These are phyloP conservation scores for Tuber borchii DNA, from an alignment of 495 filamentous ascomycete species.

Conservation along the genomic window DNA sequence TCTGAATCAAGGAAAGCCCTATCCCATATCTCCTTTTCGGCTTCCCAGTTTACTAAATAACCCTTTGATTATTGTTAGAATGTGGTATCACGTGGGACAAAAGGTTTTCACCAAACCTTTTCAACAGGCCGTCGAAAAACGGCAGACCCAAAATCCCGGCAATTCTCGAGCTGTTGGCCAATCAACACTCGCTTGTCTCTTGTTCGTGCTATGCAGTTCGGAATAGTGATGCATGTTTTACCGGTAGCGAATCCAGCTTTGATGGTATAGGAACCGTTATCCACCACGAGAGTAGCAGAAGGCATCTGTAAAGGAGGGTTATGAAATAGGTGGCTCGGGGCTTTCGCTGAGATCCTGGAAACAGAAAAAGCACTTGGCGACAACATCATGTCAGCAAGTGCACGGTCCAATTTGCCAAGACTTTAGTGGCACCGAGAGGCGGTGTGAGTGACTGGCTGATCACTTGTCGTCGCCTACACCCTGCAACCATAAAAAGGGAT, in stretches of 20 bases:
- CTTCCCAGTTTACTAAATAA: slow-evolving; percentile 94
- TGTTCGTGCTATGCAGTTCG: slow-evolving; percentile 81
- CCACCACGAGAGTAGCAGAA: slow-evolving; percentile 70
- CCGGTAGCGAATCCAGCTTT: slow-evolving; percentile 78
- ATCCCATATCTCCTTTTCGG: slow-evolving; percentile 93
- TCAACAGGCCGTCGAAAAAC: slow-evolving; percentile 84
- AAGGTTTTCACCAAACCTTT: slow-evolving; percentile 46
- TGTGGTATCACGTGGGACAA: background rate
- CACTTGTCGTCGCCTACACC: background rate
- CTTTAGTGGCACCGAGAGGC: background rate
- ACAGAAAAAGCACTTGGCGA: background rate
- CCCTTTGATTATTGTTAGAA: slow-evolving; percentile 46
- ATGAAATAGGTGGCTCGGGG: background rate
- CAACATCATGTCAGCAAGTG: background rate
- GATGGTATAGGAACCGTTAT: slow-evolving; percentile 90
- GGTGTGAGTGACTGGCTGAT: background rate
- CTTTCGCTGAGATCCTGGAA: background rate
- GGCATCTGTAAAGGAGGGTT: slow-evolving; percentile 43
- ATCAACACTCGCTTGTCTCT: slow-evolving; percentile 71
- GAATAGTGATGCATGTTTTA: slow-evolving; percentile 59
- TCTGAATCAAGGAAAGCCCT: slow-evolving; percentile 74
- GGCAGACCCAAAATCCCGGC: slow-evolving; percentile 84
- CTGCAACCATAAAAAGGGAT: slow-evolving; percentile 1
- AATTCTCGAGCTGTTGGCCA: slow-evolving; percentile 70
- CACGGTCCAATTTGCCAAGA: background rate